These are phyloP conservation scores for Beauveria sp. DNA, from an alignment of 2,329 filamentous ascomycete species.

Conservation along the genomic window DNA sequence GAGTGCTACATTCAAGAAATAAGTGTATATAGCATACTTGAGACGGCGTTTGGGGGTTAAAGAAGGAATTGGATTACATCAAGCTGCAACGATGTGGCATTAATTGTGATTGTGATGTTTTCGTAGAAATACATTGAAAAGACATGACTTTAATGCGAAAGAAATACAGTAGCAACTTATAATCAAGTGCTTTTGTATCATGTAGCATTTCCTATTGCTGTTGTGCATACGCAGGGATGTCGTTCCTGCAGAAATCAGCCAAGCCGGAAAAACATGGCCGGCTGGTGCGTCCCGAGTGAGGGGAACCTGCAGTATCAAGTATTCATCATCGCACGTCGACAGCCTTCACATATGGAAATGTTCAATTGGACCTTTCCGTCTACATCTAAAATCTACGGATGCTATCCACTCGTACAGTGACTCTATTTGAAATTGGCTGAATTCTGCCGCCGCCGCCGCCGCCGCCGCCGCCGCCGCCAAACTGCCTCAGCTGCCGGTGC, in stretches of 20 bases:
- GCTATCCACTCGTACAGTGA: background rate
- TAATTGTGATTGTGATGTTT: background rate
- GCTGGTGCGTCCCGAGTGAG: background rate
- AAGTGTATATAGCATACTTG: slow-evolving; percentile 13
- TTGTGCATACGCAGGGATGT: background rate
- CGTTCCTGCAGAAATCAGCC: background rate
- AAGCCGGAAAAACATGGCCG: slow-evolving; percentile 11
- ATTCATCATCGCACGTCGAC: background rate
- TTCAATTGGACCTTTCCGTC: background rate
- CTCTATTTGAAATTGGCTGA: background rate
- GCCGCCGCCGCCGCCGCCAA: background rate
- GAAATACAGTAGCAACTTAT: background rate
- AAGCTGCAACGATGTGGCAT: background rate
- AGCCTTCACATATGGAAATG: background rate
- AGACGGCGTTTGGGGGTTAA: slow-evolving; percentile 4
- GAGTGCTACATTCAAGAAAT: slow-evolving; percentile 65
- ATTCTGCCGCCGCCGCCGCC: background rate
- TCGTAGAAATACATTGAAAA: background rate
- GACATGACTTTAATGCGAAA: background rate
- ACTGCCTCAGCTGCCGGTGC: background rate
- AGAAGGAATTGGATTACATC: background rate
- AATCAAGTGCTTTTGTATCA: background rate
- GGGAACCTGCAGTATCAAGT: background rate
- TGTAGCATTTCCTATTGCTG: background rate
- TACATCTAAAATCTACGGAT: background rate